phyloP scores from a whole-genome alignment of 371 early-diverging fungal genomes.

The Actinomucor elegans region DNA sequence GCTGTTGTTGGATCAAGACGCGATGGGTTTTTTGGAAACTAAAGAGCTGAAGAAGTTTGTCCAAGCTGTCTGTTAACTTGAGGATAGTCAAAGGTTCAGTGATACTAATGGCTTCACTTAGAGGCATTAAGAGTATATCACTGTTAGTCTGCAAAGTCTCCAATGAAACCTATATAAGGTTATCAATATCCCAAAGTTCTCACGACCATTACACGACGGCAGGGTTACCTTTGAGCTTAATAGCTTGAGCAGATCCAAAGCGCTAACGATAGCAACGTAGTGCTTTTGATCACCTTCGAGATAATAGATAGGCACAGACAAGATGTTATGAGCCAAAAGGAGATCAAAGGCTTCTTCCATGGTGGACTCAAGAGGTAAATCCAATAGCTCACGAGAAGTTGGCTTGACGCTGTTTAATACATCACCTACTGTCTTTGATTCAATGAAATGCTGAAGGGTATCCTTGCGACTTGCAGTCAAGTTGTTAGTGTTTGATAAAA shows the following conservation, averaged over 20 bases:
- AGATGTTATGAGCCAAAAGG: conserved; percentile 52
- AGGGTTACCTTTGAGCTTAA: conserved; percentile 37
- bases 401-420: conserved; percentile 45
- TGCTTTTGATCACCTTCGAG: conserved; percentile 22
- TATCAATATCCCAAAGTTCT: conserved; percentile 9
- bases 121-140: conserved; percentile 24
- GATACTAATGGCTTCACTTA: conserved; percentile 40
- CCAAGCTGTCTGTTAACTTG: conserved; percentile 36
- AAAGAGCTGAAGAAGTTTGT: conserved; percentile 40
- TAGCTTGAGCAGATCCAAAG: conserved; percentile 55
- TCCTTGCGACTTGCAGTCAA: neutral
- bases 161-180: conserved; percentile 22
- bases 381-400: conserved; percentile 39
- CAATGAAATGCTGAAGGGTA: conserved; percentile 35
- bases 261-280: conserved; percentile 59
- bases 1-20: conserved; percentile 46
- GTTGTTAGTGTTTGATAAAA: conserved; percentile 3
- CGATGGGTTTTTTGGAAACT: conserved; percentile 50
- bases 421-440: conserved; percentile 47
- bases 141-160: conserved; percentile 15
- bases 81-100: conserved; percentile 44
- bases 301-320: conserved; percentile 61
- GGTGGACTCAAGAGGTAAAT: conserved; percentile 53
- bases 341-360: conserved; percentile 63
- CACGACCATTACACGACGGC: conserved; percentile 19